Evolutionary conservation across 192 early-diverging fungal genomes (phyloP).

Genomic region (Coemansia sp.): DNA sequence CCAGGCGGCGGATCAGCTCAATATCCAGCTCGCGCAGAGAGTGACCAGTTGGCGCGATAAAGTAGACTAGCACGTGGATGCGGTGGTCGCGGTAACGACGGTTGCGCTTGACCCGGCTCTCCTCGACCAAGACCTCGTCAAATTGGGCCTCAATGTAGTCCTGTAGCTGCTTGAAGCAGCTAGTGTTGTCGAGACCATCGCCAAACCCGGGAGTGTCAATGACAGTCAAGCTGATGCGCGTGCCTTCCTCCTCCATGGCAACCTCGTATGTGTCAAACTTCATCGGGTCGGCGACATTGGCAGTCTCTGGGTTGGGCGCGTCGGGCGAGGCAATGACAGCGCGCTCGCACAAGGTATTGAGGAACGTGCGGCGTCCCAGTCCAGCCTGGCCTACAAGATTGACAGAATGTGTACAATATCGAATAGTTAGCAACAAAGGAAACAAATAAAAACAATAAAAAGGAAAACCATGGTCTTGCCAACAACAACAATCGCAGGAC

Average conservation of each 20-base stretch:
- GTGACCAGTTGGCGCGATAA: constrained; percentile 97
- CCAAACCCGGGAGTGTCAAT: constrained; percentile 99
- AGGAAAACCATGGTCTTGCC: constrained; percentile 19
- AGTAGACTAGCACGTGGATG: constrained; percentile 96
- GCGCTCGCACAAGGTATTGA: constrained; percentile 95
- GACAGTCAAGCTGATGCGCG: constrained; percentile 93
- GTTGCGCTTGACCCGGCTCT: constrained; percentile 82
- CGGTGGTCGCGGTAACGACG: constrained; percentile 93
- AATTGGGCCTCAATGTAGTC: constrained; percentile 94
- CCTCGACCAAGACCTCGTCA: constrained; percentile 92
- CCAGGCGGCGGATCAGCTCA: constrained; percentile 90
- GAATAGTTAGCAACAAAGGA: not conserved
- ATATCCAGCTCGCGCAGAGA: constrained; percentile 95
- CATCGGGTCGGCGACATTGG: constrained; percentile 84
- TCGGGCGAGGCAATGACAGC: constrained; percentile 71
- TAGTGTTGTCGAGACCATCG: constrained; percentile 93
- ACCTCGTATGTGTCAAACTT: constrained; percentile 85
- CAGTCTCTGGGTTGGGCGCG: constrained; percentile 68
- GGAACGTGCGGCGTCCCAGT: constrained; percentile 96
- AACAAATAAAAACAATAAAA: constrained; percentile 3
- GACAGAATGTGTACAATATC: constrained; percentile 2
- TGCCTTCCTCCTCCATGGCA: constrained; percentile 98
- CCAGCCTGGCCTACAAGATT: constrained; percentile 61
- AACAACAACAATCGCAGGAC: constrained; percentile 19
- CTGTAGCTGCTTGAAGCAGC: constrained; percentile 89